Conservation (phyloP, 2,329 filamentous ascomycete genomes). For the Atkinsonella texensis region DNA sequence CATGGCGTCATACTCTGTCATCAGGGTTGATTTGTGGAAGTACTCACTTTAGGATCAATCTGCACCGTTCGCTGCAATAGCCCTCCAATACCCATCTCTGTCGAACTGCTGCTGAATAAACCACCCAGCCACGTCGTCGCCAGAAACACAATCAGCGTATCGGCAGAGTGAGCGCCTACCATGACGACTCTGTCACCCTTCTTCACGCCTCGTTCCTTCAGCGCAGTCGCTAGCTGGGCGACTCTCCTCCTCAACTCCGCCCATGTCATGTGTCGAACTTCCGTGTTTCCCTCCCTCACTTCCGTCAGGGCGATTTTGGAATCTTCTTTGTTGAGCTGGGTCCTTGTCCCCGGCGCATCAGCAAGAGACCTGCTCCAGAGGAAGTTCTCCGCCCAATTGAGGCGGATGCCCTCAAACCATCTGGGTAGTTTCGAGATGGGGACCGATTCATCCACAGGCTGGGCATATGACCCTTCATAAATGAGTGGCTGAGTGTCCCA, state of each 20-base stretch:
- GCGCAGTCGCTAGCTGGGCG: constrained; percentile 49
- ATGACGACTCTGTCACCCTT: constrained; percentile 66
- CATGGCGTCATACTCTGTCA: too few relatives aligned
- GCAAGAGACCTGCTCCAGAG: constrained; percentile 44
- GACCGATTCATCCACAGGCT: constrained; percentile 55
- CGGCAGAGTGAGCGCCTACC: constrained; percentile 62
- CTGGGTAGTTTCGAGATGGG: constrained; percentile 60
- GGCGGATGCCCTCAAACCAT: constrained; percentile 63
- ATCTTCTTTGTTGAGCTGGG: constrained; percentile 56
- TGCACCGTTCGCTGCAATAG: constrained; percentile 64
- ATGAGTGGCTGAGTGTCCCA: constrained; percentile 51
- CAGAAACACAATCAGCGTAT: constrained; percentile 60
- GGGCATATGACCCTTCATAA: constrained; percentile 45
- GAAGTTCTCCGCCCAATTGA: constrained; percentile 75
- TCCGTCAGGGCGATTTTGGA: constrained; percentile 58
- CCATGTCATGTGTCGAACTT: constrained; percentile 51
- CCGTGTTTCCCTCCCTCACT: constrained; percentile 53
- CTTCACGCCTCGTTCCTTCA: constrained; percentile 52
- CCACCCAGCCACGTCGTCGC: constrained; percentile 60
- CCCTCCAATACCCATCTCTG: constrained; percentile 73
- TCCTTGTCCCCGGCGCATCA: constrained; percentile 30
- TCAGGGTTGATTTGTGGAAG: neutral
- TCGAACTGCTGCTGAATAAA: constrained; percentile 64
- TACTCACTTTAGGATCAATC: constrained; percentile 52
- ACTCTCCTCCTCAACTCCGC: constrained; percentile 48